Evolutionary conservation across 331 rosid species (phyloP).

Genomic region (Prunus yedoensis): DNA sequence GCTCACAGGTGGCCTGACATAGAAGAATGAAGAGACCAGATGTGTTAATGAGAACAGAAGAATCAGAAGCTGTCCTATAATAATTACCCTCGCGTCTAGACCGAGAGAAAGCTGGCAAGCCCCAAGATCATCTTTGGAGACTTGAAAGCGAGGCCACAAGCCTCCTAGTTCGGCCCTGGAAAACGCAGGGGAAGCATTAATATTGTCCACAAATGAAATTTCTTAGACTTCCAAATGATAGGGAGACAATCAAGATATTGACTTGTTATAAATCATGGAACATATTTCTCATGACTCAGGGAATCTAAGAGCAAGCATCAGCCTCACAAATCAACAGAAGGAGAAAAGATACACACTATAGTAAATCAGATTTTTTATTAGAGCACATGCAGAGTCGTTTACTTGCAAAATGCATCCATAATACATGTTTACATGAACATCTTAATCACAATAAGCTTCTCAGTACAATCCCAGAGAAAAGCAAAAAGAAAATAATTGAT

Average conservation of each 20-base stretch:
- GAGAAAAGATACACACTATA: background rate
- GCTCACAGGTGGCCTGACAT: slow-evolving; percentile 54
- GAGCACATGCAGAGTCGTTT: slow-evolving; percentile 6
- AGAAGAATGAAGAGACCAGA: slow-evolving; percentile 44
- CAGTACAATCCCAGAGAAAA: slow-evolving; percentile 18
- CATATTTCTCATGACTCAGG: slow-evolving; percentile 21
- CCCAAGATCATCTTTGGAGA: slow-evolving; percentile 46
- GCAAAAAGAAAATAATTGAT: slow-evolving; percentile 27
- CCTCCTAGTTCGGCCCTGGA: slow-evolving; percentile 69
- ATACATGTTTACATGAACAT: slow-evolving; percentile 26
- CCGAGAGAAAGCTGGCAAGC: slow-evolving; percentile 44
- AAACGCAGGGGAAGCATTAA: slow-evolving; percentile 70
- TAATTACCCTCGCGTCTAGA: slow-evolving; percentile 37
- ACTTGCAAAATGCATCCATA: slow-evolving; percentile 19
- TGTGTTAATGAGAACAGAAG: slow-evolving; percentile 32
- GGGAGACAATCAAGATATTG: slow-evolving; percentile 25
- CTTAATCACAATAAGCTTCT: slow-evolving; percentile 6
- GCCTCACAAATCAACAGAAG: background rate
- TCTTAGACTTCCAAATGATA: slow-evolving; percentile 39
- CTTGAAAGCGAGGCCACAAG: slow-evolving; percentile 56
- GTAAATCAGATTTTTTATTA: slow-evolving; percentile 3
- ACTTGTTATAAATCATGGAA: slow-evolving; percentile 26
- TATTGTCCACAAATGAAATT: slow-evolving; percentile 41
- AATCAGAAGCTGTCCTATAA: slow-evolving; percentile 38
- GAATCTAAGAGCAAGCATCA: slow-evolving; percentile 8